Conservation (phyloP, 192 early-diverging fungal genomes). For the Funneliformis geosporum region DNA sequence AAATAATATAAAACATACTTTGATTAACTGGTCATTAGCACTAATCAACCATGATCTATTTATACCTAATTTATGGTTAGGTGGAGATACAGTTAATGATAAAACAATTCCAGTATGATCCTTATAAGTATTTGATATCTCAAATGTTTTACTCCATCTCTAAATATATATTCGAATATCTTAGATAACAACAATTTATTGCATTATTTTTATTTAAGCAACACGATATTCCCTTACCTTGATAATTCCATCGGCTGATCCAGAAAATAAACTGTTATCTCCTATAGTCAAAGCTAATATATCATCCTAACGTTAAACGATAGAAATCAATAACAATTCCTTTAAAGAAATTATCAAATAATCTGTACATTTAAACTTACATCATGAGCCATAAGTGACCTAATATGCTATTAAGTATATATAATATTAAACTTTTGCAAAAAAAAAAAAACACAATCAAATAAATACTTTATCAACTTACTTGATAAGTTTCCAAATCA, state of each 20-base stretch:
- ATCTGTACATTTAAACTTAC: constrained; percentile 32
- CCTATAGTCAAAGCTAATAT: constrained; percentile 57
- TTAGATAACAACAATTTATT: constrained; percentile 29
- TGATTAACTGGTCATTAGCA: constrained; percentile 59
- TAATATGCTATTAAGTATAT: constrained; percentile 41
- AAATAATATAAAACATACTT: constrained; percentile 33
- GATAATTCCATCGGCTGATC: constrained; percentile 68
- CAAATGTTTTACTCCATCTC: constrained; percentile 65
- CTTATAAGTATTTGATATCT: constrained; percentile 51
- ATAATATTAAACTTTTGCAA: constrained; percentile 24
- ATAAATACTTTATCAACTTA: constrained; percentile 26
- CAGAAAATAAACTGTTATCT: constrained; percentile 56
- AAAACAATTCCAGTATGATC: constrained; percentile 61
- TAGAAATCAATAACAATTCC: background rate
- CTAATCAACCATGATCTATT: constrained; percentile 45
- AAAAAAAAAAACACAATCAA: background rate
- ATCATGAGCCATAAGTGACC: constrained; percentile 57
- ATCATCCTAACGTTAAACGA: constrained; percentile 46
- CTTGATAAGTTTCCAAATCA: constrained; percentile 71
- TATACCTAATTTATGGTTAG: constrained; percentile 23
- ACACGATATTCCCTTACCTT: constrained; percentile 42
- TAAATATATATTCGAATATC: constrained; percentile 2
- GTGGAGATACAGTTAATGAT: constrained; percentile 51
- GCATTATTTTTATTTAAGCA: background rate
- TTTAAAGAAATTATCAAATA: background rate